These are phyloP conservation scores for Pezicula neosporulosa DNA, from an alignment of 2,329 filamentous ascomycete species.

Conservation along the genomic window DNA sequence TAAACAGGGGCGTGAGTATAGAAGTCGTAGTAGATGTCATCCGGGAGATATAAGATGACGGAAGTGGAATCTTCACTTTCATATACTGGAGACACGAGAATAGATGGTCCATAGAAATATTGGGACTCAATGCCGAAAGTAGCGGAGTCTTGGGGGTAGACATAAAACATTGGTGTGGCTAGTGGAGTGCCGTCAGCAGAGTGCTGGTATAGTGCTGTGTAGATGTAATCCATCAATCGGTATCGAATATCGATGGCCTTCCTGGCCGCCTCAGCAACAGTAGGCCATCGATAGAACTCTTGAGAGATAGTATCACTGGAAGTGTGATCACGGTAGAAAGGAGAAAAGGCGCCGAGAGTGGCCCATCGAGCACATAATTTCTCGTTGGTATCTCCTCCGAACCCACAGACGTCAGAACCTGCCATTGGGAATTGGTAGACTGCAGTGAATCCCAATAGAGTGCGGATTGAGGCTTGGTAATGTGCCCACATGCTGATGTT, in stretches of 20 bases:
- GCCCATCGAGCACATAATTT: slow-evolving; percentile 75
- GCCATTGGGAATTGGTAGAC: slow-evolving; percentile 69
- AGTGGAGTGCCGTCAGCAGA: slow-evolving; percentile 59
- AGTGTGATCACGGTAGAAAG: slow-evolving; percentile 75
- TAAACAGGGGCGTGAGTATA: slow-evolving; percentile 44
- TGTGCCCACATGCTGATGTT: slow-evolving; percentile 56
- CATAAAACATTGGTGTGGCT: slow-evolving; percentile 68
- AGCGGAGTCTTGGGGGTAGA: slow-evolving; percentile 53
- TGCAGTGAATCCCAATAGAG: slow-evolving; percentile 57
- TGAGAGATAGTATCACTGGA: slow-evolving; percentile 48
- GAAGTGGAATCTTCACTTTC: slow-evolving; percentile 36
- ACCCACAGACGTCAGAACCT: slow-evolving; percentile 76
- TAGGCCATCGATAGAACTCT: slow-evolving; percentile 70
- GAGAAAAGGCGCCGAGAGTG: slow-evolving; percentile 66
- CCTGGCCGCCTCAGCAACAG: slow-evolving; percentile 59
- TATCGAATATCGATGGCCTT: slow-evolving; percentile 73
- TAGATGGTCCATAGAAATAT: slow-evolving; percentile 45
- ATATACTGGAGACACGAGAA: slow-evolving; percentile 47
- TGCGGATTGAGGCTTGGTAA: slow-evolving; percentile 55
- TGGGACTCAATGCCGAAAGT: slow-evolving; percentile 45
- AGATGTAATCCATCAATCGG: slow-evolving; percentile 74
- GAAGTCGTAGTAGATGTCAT: slow-evolving; percentile 46
- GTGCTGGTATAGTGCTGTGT: slow-evolving; percentile 65
- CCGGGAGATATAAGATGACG: slow-evolving; percentile 46
- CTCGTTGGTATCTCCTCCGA: slow-evolving; percentile 62